A percentile compares a stretch with the other conserved stretches of the same genome.
These are phyloP conservation scores for Actinomortierella wolfii DNA, from an alignment of 371 early-diverging fungal species.

Conservation along the genomic window DNA sequence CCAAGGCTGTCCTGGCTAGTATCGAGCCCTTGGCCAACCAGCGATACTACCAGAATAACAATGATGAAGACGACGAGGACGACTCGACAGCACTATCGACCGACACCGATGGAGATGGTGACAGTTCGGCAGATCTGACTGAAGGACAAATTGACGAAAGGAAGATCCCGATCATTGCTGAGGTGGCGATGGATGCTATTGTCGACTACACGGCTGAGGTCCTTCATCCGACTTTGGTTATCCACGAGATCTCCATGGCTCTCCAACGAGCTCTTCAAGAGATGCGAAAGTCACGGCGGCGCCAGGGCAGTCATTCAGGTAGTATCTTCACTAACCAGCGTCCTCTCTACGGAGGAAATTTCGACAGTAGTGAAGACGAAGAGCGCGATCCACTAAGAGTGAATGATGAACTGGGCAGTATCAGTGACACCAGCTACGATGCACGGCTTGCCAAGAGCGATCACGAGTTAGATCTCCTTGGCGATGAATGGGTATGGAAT, in stretches of 20 bases:
- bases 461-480: slow-evolving; percentile 5
- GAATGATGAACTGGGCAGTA: too few relatives aligned
- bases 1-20: too few relatives aligned
- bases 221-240: slow-evolving; percentile 22
- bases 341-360: neutral
- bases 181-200: slow-evolving; percentile 33
- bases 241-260: slow-evolving; percentile 24
- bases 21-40: too few relatives aligned
- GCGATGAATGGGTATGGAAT: slow-evolving; percentile 26
- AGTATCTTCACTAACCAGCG: neutral
- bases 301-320: neutral
- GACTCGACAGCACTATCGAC: too few relatives aligned
- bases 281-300: slow-evolving; percentile 6
- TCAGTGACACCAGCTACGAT: too few relatives aligned
- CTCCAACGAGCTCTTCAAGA: slow-evolving; percentile 18
- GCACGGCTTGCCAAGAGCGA: too few relatives aligned
- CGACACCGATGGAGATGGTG: too few relatives aligned
- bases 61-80: too few relatives aligned
- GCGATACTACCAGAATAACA: too few relatives aligned
- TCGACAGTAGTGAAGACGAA: neutral
- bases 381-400: too few relatives aligned
- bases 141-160: slow-evolving; percentile 13
- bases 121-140: too few relatives aligned
- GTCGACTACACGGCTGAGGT: slow-evolving; percentile 33
- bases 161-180: slow-evolving; percentile 23